Conservation (phyloP, 139 green algal genomes). For the Chlamydomonas asymmetrica region DNA sequence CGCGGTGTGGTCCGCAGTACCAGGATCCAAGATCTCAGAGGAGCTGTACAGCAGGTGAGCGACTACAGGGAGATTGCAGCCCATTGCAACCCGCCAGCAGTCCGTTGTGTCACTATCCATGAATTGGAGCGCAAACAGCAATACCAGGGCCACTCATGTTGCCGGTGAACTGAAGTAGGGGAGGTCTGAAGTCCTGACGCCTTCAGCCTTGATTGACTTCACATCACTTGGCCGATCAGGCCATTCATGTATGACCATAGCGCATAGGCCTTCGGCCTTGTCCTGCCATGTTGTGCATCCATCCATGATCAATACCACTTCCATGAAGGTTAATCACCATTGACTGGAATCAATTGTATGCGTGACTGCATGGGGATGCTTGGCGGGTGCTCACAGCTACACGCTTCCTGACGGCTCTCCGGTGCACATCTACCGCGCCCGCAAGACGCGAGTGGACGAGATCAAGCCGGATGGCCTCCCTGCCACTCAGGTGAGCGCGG, state of each 20-base stretch:
- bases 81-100: too few relatives aligned
- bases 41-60: slow-evolving; percentile 26
- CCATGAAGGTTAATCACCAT: neutral
- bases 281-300: neutral
- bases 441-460: slow-evolving; percentile 23
- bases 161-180: too few relatives aligned
- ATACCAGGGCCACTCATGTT: too few relatives aligned
- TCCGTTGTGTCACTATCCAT: too few relatives aligned
- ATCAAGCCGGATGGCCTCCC: slow-evolving; percentile 11
- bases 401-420: neutral
- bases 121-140: too few relatives aligned
- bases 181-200: too few relatives aligned
- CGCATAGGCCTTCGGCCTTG: slow-evolving; percentile 7
- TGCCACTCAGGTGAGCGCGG: neutral
- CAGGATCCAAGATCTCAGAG: slow-evolving; percentile 28
- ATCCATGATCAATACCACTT: neutral
- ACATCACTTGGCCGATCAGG: neutral
- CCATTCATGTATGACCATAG: neutral
- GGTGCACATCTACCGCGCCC: slow-evolving; percentile 15
- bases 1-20: slow-evolving; percentile 30
- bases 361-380: too few relatives aligned
- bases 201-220: neutral
- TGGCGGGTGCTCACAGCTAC: slow-evolving; percentile 7
- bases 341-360: too few relatives aligned
- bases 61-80: neutral